These are phyloP conservation scores for Neurospora sp. DNA, from an alignment of 2,329 filamentous ascomycete species.

Conservation along the genomic window DNA sequence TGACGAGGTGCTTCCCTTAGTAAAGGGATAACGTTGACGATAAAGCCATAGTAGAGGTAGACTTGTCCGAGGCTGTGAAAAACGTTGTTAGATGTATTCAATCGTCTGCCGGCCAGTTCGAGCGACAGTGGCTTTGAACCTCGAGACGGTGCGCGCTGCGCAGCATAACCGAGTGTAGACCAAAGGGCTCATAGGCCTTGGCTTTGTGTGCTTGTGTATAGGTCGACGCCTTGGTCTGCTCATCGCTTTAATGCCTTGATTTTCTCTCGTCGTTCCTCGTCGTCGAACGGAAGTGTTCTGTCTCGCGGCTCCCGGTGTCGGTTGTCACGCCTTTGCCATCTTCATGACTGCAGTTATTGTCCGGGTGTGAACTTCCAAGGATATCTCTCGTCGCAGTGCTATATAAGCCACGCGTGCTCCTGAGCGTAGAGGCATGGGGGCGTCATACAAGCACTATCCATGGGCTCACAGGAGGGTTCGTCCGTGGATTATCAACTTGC, in stretches of 20 bases:
- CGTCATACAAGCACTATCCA: neutral
- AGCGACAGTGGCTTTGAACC: neutral
- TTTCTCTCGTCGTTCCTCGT: neutral
- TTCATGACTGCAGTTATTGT: neutral
- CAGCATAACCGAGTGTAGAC: neutral
- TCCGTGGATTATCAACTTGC: no score
- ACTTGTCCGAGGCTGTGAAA: neutral
- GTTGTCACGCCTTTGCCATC: accelerated
- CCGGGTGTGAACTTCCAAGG: neutral
- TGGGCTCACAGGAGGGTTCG: neutral
- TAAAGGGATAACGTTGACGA: no score
- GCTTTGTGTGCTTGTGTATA: neutral
- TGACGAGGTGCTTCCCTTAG: neutral
- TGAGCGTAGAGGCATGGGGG: neutral
- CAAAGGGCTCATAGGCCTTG: neutral
- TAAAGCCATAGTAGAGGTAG: neutral
- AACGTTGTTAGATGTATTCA: neutral
- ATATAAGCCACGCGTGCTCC: accelerated
- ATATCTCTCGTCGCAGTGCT: neutral
- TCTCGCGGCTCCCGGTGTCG: neutral
- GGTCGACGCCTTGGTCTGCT: neutral
- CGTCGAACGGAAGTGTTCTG: neutral
- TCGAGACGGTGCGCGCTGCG: neutral
- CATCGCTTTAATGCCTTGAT: neutral
- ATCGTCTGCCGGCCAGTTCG: accelerated